A percentile compares a stretch with the other conserved stretches of the same genome.
phyloP scores from a whole-genome alignment of 2,329 filamentous ascomycete species.

The Colletotrichum viniferum region DNA sequence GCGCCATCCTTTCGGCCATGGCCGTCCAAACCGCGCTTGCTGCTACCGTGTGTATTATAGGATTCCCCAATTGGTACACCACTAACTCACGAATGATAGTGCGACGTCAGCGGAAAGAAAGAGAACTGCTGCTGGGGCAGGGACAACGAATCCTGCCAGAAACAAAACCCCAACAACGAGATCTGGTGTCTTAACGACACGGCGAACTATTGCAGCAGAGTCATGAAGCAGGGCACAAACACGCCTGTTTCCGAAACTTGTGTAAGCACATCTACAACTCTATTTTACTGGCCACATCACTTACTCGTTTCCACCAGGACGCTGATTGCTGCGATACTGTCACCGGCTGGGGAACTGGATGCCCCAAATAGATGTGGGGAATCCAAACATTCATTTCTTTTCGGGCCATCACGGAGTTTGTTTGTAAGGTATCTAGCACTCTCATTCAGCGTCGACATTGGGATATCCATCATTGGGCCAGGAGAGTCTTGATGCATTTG shows the following conservation, averaged over 20 bases:
- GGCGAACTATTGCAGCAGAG: not conserved
- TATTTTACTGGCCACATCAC: not conserved
- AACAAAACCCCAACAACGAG: not conserved
- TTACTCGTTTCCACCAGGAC: not conserved
- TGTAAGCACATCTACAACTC: not conserved
- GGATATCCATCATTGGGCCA: not conserved
- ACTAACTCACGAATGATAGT: accelerated
- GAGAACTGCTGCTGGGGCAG: not conserved
- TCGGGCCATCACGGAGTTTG: not conserved
- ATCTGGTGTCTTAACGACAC: not conserved
- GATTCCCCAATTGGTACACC: accelerated
- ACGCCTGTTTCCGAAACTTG: not conserved
- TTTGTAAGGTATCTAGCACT: not conserved
- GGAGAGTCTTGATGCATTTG: not conserved
- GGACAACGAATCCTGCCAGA: not conserved
- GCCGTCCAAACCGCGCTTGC: not conserved
- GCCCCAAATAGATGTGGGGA: not conserved
- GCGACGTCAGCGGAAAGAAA: not conserved
- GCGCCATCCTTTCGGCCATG: not conserved
- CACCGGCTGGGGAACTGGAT: not conserved
- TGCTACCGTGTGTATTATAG: not conserved
- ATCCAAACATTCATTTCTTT: not conserved
- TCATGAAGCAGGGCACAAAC: not conserved
- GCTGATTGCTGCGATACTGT: not conserved
- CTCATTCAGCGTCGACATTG: not conserved